phyloP scores from a whole-genome alignment of 306 rosid genomes.

The Lagenaria siceraria region DNA sequence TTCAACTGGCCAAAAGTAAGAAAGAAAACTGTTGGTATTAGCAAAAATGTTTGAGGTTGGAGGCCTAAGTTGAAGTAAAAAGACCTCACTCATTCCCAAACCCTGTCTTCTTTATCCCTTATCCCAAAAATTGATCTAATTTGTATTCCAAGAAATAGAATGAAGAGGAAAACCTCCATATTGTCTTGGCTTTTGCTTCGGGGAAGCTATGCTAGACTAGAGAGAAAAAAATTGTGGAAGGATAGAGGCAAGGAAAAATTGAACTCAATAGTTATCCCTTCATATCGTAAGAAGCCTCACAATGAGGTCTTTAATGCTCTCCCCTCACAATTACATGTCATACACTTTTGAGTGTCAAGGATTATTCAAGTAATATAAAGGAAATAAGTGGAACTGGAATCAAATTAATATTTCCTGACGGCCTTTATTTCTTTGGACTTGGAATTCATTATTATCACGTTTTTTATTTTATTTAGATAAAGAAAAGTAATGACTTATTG shows the following conservation, averaged over 20 bases:
- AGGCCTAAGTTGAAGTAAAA: background rate
- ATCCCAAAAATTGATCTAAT: background rate
- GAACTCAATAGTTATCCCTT: background rate
- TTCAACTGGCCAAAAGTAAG: background rate
- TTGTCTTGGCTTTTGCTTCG: background rate
- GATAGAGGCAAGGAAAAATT: background rate
- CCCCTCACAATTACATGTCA: background rate
- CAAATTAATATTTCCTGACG: background rate
- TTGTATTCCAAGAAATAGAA: background rate
- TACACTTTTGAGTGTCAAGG: background rate
- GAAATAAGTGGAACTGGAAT: background rate
- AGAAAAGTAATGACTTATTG: background rate
- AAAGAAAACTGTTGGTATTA: background rate
- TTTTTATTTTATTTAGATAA: background rate
- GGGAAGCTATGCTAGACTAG: background rate
- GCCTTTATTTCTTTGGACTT: background rate
- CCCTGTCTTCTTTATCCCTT: background rate
- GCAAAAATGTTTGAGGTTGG: background rate
- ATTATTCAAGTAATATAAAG: background rate
- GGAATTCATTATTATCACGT: background rate
- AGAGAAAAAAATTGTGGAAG: background rate
- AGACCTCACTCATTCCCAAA: background rate
- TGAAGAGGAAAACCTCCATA: background rate
- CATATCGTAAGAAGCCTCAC: background rate
- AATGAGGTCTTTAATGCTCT: background rate